phyloP scores from a whole-genome alignment of 495 filamentous ascomycete genomes.

The Patellaria atrata region DNA sequence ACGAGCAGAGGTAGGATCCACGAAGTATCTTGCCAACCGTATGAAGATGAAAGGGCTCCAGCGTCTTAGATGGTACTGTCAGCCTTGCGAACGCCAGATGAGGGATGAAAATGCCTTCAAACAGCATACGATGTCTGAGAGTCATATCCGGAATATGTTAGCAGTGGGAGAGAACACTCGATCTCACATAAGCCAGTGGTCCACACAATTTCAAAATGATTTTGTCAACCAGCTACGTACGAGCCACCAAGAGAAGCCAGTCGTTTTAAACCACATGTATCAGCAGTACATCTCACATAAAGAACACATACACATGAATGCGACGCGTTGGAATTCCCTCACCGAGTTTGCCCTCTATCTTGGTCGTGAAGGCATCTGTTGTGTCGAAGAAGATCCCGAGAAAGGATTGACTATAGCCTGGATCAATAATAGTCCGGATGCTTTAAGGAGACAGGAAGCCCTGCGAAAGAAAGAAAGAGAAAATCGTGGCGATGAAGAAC shows the following conservation, averaged over 20 bases:
- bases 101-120: constrained; percentile 67
- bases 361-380: constrained; percentile 67
- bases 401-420: constrained; percentile 68
- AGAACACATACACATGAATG: constrained; percentile 86
- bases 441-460: constrained; percentile 62
- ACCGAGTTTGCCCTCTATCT: constrained; percentile 81
- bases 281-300: constrained; percentile 70
- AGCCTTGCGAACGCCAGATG: constrained; percentile 45
- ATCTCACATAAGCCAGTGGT: constrained; percentile 64
- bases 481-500: constrained; percentile 79
- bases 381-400: constrained; percentile 81
- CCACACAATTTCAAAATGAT: constrained; percentile 59
- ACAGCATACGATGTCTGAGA: constrained; percentile 51
- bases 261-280: constrained; percentile 84
- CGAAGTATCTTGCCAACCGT: constrained; percentile 76
- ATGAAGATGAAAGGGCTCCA: constrained; percentile 82
- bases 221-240: constrained; percentile 65
- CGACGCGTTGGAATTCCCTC: constrained; percentile 70
- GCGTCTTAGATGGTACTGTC: constrained; percentile 75
- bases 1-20: constrained; percentile 76
- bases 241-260: constrained; percentile 69
- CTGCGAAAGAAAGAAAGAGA: constrained; percentile 67
- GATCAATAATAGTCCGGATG: constrained; percentile 81
- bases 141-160: constrained; percentile 74
- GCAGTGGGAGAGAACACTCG: constrained; percentile 71